Conservation (phyloP, 257 asterid genomes). For the Lycium ferocissimum region DNA sequence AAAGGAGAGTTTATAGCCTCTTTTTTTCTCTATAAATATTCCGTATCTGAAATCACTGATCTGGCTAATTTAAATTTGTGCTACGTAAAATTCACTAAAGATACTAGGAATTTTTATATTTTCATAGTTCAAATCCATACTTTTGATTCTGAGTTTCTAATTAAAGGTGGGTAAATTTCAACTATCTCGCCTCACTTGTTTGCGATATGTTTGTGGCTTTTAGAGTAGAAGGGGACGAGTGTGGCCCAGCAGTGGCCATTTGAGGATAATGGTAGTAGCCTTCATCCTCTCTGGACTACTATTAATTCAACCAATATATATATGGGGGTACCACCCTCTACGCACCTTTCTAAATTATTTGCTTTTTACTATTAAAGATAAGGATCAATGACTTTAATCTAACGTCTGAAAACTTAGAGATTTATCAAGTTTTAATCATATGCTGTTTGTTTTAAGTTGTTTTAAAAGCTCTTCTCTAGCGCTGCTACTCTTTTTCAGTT, state of each 20-base stretch:
- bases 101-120: neutral
- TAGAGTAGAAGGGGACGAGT: neutral
- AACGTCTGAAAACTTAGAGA: neutral
- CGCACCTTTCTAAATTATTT: constrained; percentile 18
- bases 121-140: too few relatives aligned
- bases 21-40: too few relatives aligned
- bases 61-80: neutral
- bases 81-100: neutral
- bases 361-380: constrained; percentile 28
- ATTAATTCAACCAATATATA: constrained; percentile 31
- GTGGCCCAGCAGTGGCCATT: constrained; percentile 28
- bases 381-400: neutral
- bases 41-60: neutral
- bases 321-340: constrained; percentile 17
- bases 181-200: neutral
- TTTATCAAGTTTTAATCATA: neutral
- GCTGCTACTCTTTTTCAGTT: neutral
- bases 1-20: neutral
- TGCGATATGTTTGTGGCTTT: neutral
- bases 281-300: constrained; percentile 48
- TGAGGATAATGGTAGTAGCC: constrained; percentile 36
- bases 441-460: neutral
- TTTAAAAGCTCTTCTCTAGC: neutral
- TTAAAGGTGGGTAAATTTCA: neutral
- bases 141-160: neutral